Evolutionary conservation across 2,329 filamentous ascomycete genomes (phyloP).

Genomic region (Penicillium frequentans): DNA sequence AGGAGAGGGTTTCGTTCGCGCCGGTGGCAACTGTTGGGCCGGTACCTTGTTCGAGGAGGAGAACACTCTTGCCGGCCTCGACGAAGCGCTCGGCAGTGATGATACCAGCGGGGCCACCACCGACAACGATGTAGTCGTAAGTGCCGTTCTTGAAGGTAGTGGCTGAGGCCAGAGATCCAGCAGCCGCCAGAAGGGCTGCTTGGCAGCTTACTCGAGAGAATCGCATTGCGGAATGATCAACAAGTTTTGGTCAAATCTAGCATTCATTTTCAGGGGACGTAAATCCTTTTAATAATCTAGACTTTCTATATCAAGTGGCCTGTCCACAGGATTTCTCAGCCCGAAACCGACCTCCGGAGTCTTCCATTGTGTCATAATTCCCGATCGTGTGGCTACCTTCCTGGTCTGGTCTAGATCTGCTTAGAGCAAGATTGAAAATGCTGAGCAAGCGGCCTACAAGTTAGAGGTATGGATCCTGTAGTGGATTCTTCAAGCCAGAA

Average conservation of each 20-base stretch:
- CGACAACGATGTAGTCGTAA: conserved; percentile 27
- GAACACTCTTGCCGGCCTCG: conserved; percentile 24
- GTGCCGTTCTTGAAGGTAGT: conserved; percentile 15
- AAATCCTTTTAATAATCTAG: background rate
- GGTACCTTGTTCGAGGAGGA: conserved; percentile 23
- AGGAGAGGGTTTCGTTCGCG: conserved; percentile 23
- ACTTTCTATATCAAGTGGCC: background rate
- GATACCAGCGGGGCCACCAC: conserved; percentile 25
- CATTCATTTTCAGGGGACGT: background rate
- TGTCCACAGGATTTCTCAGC: background rate
- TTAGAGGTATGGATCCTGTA: background rate
- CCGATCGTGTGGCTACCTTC: conserved; percentile 4
- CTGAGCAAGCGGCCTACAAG: background rate
- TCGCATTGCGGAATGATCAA: conserved; percentile 3
- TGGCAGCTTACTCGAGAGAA: conserved; percentile 10
- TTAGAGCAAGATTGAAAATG: conserved; percentile 6
- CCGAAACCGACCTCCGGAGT: background rate
- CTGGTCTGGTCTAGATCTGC: conserved; percentile 3
- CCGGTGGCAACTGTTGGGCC: conserved; percentile 26
- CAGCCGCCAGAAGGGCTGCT: conserved; percentile 14
- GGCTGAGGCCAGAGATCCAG: conserved; percentile 11
- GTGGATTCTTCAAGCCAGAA: background rate
- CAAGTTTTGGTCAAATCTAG: background rate
- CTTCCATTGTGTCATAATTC: conserved; percentile 7
- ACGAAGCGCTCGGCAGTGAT: conserved; percentile 24